Conservation (phyloP, 148 eudicot genomes). For the Nepenthes mirabilis region DNA sequence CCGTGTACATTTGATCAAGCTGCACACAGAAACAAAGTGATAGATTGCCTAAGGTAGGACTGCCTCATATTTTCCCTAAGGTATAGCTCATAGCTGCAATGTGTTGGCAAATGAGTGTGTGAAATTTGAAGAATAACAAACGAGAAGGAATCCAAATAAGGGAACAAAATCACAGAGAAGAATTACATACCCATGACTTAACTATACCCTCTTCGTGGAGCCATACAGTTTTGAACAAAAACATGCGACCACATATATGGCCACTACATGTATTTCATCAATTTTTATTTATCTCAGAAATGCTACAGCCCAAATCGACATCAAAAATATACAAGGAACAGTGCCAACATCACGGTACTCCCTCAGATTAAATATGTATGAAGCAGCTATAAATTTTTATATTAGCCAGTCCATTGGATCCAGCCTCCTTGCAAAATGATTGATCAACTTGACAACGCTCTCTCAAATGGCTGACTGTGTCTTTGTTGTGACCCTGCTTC, state of each 20-base stretch:
- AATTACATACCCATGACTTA: no score
- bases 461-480: conserved; percentile 51
- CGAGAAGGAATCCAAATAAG: no score
- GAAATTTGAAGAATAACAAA: background rate
- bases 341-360: conserved; percentile 1
- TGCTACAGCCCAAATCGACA: no score
- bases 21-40: conserved; percentile 95
- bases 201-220: no score
- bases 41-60: conserved; percentile 86
- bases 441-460: conserved; percentile 43
- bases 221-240: no score
- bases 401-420: conserved; percentile 99
- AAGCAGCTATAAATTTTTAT: conserved; percentile 22
- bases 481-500: conserved; percentile 50
- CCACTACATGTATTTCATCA: no score
- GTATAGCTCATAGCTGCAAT: conserved; percentile 79
- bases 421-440: conserved; percentile 58
- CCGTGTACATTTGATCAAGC: conserved; percentile 61
- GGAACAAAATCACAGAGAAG: no score
- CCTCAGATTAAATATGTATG: background rate
- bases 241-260: no score
- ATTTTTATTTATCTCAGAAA: no score
- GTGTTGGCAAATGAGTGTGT: background rate
- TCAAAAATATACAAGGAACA: background rate
- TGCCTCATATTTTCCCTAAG: conserved; percentile 96